Evolutionary conservation across 257 asterid genomes (phyloP).

Genomic region (Voacanga thouarsii): DNA sequence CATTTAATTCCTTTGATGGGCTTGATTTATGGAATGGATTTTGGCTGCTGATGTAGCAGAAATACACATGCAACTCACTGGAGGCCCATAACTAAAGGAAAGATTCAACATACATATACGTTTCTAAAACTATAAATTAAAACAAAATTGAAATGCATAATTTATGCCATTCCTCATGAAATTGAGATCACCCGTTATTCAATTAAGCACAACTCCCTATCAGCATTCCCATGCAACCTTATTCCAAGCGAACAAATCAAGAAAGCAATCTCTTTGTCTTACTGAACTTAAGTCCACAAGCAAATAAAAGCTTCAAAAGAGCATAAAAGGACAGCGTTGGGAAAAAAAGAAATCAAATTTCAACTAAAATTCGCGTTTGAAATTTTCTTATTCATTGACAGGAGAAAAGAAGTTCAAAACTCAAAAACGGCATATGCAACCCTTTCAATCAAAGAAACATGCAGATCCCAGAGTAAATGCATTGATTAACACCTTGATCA

Average conservation of each 20-base stretch:
- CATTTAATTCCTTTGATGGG: not conserved
- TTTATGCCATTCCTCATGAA: not conserved
- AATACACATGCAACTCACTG: not conserved
- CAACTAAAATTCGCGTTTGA: not conserved
- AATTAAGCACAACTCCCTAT: not conserved
- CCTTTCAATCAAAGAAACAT: conserved; percentile 13
- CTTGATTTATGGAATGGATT: not conserved
- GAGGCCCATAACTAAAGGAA: not conserved
- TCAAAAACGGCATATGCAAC: not conserved
- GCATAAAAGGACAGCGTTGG: not conserved
- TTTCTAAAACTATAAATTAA: not conserved
- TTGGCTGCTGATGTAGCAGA: not conserved
- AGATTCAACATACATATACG: not conserved
- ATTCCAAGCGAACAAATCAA: not conserved
- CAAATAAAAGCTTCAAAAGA: not conserved
- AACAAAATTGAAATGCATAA: not conserved
- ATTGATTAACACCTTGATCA: conserved; percentile 10
- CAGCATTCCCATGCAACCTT: not conserved
- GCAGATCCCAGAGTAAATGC: conserved; percentile 18
- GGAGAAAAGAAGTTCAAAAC: not conserved
- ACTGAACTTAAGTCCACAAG: not conserved
- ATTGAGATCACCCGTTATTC: not conserved
- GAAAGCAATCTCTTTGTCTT: conserved; percentile 7
- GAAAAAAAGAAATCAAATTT: not conserved
- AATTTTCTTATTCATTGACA: not conserved